phyloP scores from a whole-genome alignment of 441 rosid genomes.

The Mallotus japonicus region DNA sequence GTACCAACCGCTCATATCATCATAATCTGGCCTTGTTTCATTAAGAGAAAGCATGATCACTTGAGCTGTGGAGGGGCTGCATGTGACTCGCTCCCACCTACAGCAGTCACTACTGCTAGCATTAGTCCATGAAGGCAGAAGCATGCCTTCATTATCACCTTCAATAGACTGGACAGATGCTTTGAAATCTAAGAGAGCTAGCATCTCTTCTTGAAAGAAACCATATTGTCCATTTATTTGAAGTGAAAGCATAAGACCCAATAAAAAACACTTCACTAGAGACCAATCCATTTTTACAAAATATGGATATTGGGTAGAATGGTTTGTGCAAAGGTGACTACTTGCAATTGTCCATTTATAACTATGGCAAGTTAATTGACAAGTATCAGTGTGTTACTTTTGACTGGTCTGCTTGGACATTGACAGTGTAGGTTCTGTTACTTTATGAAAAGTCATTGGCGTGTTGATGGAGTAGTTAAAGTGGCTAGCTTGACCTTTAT shows the following conservation, averaged over 20 bases:
- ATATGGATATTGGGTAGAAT: background rate
- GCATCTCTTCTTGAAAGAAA: slow-evolving; percentile 17
- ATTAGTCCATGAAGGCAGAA: slow-evolving; percentile 13
- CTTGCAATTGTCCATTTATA: background rate
- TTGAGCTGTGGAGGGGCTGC: background rate
- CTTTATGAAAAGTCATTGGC: too few species aligned
- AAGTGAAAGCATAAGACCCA: background rate
- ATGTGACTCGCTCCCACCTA: slow-evolving; percentile 12
- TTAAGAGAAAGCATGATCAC: slow-evolving; percentile 2
- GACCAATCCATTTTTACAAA: background rate
- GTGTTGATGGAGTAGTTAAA: too few species aligned
- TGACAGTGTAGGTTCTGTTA: too few species aligned
- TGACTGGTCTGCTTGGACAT: too few species aligned
- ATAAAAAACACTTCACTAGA: background rate
- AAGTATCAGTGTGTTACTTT: too few species aligned
- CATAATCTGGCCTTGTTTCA: slow-evolving; percentile 3
- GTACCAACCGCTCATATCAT: slow-evolving; percentile 9
- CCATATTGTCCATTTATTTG: background rate
- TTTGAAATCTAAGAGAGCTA: slow-evolving; percentile 15
- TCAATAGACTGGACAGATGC: background rate
- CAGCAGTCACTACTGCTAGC: background rate
- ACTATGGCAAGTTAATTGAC: background rate
- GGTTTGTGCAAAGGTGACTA: background rate
- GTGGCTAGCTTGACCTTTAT: too few species aligned
- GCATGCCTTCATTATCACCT: slow-evolving; percentile 1